Evolutionary conservation across 1,284 basidiomycete species (phyloP), one percentile per base, ranked within the genome.

Genomic region (Sporisorium graminicola): DNA sequence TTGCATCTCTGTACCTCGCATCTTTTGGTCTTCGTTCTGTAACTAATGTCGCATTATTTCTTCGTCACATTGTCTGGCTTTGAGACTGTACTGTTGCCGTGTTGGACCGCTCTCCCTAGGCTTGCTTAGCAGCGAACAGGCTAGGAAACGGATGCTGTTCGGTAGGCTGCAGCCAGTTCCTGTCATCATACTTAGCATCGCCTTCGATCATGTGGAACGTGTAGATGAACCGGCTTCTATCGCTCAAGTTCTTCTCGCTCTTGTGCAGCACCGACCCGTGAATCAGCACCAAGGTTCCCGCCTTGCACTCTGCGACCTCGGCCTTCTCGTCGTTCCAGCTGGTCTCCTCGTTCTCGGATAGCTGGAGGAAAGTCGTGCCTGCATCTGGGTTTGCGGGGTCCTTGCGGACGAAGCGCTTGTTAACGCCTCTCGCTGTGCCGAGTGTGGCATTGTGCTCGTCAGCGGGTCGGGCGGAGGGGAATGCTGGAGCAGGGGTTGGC

Each of bases 161-260:
- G 4, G 66, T 65, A 1, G 81, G 80, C 56, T 82, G 80, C 20
- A 82, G 59, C 81, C 81, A 83, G 49, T 83, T 83, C 31, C 42
- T 58, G 24, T 67, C 68, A 46, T 83, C 81, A 56, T 82, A 83
- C 40, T 49, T 37, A 2, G 75, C 54, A 22, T 82, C 77, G 12
- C 76, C 78, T 40, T 83, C 80, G 62, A 83, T 82, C 77, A 80
- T 80, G 60, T 83, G 81, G 67, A 79, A 82, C 2, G 81, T 83
- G 56, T 83, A 83, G 64, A 83, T 83, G 68, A 78, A 82, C 1
- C 81, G 33, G 31, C 67, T 73, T 50, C 70, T 72, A 2, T 69
- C 58, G 31, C 66, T 67, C 2, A 62, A 13, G 55, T 80, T 81
- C 75, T 77, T 78, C 43, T 79, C 74, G 57, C 63, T 68, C 71